Evolutionary conservation across 805 yeast species (phyloP), one percentile per base, ranked within the genome.

Genomic region (Peterozyma xylosa): DNA sequence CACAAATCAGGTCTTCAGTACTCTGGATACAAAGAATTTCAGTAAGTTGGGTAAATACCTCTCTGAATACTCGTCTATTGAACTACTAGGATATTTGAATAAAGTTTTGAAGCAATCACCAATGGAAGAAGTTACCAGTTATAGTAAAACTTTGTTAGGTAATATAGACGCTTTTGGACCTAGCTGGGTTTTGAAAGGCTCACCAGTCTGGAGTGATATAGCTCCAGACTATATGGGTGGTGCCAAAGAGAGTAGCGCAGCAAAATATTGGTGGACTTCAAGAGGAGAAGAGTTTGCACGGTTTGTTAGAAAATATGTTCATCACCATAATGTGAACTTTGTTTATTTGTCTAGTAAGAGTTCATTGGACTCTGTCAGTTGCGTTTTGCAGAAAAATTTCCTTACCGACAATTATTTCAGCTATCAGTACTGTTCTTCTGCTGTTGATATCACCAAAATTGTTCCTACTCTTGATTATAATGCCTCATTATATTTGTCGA

Each of bases 61-160:
- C 21, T 68, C 71, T 3, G 82, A 81, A 39, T 60, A 66, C 43
- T 64, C 71, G 35, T 66, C 72, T 0, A 67, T 74, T 18, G 76
- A 74, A 38, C 53, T 71, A 15, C 53, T 76, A 36, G 70, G 68
- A 38, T 77, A 67, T 53, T 49, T 74, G 5, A 64, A 76, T 47
- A 62, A 68, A 47, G 73, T 69, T 30, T 38, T 49, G 0, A 51
- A 55, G 2, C 50, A 48, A 14, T 55, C 73, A 1, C 62, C 78
- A 1, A 68, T 74, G 66, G 71, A 70, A 15, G 84, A 78, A 48
- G 70, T 73, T 10, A 60, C 76, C 0, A 54, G 53, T 2, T 52
- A 71, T 33, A 63, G 79, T 15, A 62, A 59, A 36, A 37, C 50
- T 0, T 50, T 82, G 39, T 73, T 75, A 41, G 52, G 54, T 13